phyloP scores from a whole-genome alignment of 345 rosid species.

The Sisymbrium altissimum region DNA sequence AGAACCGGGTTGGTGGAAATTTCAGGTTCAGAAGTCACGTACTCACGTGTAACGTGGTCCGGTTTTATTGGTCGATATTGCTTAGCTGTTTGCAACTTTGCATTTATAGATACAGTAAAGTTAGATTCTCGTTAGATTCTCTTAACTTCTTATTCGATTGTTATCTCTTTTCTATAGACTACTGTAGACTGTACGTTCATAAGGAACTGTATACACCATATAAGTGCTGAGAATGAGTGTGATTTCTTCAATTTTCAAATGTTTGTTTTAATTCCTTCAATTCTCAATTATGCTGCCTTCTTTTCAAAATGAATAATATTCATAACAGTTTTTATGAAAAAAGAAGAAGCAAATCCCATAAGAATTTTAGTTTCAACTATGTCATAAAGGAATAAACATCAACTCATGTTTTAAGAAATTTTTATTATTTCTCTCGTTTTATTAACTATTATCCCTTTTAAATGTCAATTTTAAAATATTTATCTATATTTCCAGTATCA shows the following conservation, averaged over 20 bases:
- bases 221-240: background rate
- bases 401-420: background rate
- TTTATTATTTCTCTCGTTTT: background rate
- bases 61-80: constrained; percentile 13
- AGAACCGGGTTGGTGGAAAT: constrained; percentile 11
- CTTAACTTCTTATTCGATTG: background rate
- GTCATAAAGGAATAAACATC: background rate
- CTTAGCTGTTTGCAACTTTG: constrained; percentile 27
- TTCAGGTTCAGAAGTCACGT: constrained; percentile 1
- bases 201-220: too few species aligned
- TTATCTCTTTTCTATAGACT: background rate
- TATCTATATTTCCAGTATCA: background rate
- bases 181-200: background rate
- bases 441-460: background rate
- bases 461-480: too few species aligned
- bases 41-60: too few species aligned
- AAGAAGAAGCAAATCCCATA: background rate
- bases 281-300: background rate
- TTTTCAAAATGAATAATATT: too few species aligned
- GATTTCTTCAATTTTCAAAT: background rate
- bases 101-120: constrained; percentile 20
- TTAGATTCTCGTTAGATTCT: constrained; percentile 29
- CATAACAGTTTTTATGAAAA: background rate
- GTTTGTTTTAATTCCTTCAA: background rate
- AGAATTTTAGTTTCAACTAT: background rate